Base-by-base conservation (phyloP, 495 filamentous ascomycete species). In the Neurospora africana region DNA sequence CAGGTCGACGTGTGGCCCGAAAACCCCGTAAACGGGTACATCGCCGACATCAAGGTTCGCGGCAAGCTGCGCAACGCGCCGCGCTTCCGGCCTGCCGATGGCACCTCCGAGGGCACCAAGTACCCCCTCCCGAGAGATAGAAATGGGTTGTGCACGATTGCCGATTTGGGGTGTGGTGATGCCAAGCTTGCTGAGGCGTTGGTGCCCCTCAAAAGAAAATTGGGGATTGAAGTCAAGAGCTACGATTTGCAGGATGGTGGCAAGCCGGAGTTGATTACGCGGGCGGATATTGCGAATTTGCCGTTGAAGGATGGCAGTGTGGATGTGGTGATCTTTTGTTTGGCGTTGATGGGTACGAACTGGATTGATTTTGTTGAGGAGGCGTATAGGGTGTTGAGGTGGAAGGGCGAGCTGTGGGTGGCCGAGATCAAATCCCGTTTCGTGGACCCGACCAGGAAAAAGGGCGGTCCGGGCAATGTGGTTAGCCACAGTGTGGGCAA, bases 281-380 rank as follows among this genome's bases (percentile, higher is more conserved):
- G 90, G 71, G 92, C 95, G 3, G 95, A 99, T 81, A 93, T 97
- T 69, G 90, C 93, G 21, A 87, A 91, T 71, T 84, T 99, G 3
- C 93, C 93, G 0, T 78, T 97, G 2, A 80, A 83, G 33, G 89
- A 93, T 68, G 87, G 87, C 36, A 36, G 68, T 87, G 90, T 93
- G 30, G 93, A 99, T 78, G 85, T 99, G 19, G 91, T 92, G 9
- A 87, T 98, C 70, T 97, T 98, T 84, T 99, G 95, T 81, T 85
- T 99, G 30, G 95, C 95, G 71, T 86, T 99, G 47, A 99, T 99
- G 95, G 95, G 96, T 75, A 98, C 95, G 19, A 99, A 99, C 82
- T 99, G 95, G 93, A 85, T 97, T 27, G 89, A 92, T 72, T 98
- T 98, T 77, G 87, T 98, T 72, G 94, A 97, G 77, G 95, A 99